phyloP scores from a whole-genome alignment of 1,284 basidiomycete species.

The Flammula alnicola region DNA sequence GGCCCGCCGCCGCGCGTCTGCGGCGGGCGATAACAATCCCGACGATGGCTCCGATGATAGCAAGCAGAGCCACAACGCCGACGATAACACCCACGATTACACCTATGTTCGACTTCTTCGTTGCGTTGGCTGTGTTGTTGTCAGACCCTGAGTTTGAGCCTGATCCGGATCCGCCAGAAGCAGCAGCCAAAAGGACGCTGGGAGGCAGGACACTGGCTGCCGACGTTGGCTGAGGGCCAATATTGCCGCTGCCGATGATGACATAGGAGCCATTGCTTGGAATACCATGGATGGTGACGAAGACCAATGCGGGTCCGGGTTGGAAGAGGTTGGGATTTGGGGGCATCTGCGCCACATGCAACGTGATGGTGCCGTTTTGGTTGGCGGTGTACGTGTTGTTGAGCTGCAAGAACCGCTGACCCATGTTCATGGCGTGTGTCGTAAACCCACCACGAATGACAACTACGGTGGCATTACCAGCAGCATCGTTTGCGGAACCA shows the following conservation, averaged over 20 bases:
- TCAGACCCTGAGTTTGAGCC: slow-evolving; percentile 1
- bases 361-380: slow-evolving; percentile 66
- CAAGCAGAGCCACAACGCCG: slow-evolving; percentile 49
- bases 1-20: slow-evolving; percentile 6
- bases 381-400: slow-evolving; percentile 82
- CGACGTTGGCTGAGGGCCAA: slow-evolving; percentile 64
- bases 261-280: slow-evolving; percentile 77
- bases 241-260: slow-evolving; percentile 74
- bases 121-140: not conserved
- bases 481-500: slow-evolving; percentile 66
- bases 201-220: slow-evolving; percentile 54
- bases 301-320: slow-evolving; percentile 83
- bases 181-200: slow-evolving; percentile 43
- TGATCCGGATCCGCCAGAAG: slow-evolving; percentile 25
- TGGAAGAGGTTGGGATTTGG: slow-evolving; percentile 80
- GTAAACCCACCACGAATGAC: slow-evolving; percentile 88
- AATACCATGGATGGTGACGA: slow-evolving; percentile 79
- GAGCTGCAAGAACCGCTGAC: slow-evolving; percentile 73
- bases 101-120: slow-evolving; percentile 1
- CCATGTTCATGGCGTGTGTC: slow-evolving; percentile 94
- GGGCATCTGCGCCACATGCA: slow-evolving; percentile 79
- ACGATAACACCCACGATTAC: slow-evolving; percentile 49
- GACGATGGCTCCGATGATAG: slow-evolving; percentile 44
- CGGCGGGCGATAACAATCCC: slow-evolving; percentile 15
- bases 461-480: slow-evolving; percentile 77